Conservation (phyloP, 2,329 filamentous ascomycete genomes). For the Beauveria caledonica region DNA sequence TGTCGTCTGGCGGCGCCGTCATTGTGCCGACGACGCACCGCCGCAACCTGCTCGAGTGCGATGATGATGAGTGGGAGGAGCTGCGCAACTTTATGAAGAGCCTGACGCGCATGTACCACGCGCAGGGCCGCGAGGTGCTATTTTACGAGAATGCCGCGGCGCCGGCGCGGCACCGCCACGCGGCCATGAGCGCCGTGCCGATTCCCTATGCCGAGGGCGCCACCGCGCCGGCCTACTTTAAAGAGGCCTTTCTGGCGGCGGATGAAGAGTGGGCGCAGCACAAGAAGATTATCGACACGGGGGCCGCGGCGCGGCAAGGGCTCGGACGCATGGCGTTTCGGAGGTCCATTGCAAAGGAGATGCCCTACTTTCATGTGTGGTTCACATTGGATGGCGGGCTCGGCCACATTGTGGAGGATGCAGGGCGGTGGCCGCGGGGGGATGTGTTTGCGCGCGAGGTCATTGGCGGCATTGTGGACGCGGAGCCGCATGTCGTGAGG, state of each 20-base stretch:
- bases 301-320: slow-evolving; percentile 51
- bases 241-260: slow-evolving; percentile 78
- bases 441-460: slow-evolving; percentile 91
- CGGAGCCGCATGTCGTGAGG: slow-evolving; percentile 75
- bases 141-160: slow-evolving; percentile 96
- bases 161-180: slow-evolving; percentile 71
- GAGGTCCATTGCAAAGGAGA: slow-evolving; percentile 77
- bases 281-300: slow-evolving; percentile 87
- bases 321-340: slow-evolving; percentile 73
- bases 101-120: slow-evolving; percentile 87
- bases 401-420: slow-evolving; percentile 86
- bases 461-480: slow-evolving; percentile 84
- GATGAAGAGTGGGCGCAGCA: slow-evolving; percentile 97
- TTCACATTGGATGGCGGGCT: slow-evolving; percentile 87
- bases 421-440: slow-evolving; percentile 75
- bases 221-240: slow-evolving; percentile 89
- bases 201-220: slow-evolving; percentile 88
- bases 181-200: slow-evolving; percentile 76
- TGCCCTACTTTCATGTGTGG: slow-evolving; percentile 98
- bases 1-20: slow-evolving; percentile 73
- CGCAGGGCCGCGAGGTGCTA: slow-evolving; percentile 82
- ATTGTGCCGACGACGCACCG: slow-evolving; percentile 86
- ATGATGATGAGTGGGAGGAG: slow-evolving; percentile 99
- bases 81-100: slow-evolving; percentile 99
- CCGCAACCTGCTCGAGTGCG: slow-evolving; percentile 88